Base-by-base conservation (phyloP, 2,329 filamentous ascomycete genomes). In the Xylariaceae sp. region DNA sequence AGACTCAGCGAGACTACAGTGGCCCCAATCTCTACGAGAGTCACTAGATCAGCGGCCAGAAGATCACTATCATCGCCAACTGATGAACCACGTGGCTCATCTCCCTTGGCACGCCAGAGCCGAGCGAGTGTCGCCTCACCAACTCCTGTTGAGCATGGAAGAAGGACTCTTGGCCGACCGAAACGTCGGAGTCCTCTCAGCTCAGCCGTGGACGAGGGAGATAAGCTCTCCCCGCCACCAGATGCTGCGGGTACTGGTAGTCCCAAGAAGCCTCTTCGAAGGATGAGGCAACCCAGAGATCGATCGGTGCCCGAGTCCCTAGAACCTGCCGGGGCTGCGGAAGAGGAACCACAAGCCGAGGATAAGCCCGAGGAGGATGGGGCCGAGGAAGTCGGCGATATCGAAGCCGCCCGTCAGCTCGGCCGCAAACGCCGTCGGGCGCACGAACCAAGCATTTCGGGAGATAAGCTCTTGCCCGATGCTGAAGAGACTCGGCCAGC, bases 381-480 rank as follows among this genome's bases (percentile, higher is more conserved):
- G 44, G 77, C 75, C 1, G 70, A 79, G 45, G 74, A 78, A 43
- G 71, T 80, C 14, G 65, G 69, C 36, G 72, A 65, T 2, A 55
- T 62, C 5, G 74, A 79, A 56, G 74, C 75, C 4, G 77, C 77
- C 3, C 60, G 63, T 48, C 58, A 51, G 0, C 61, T 79, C 7
- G 71, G 74, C 6, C 70, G 64, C 47, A 81, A 78, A 57, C 74
- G 76, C 1, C 69, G 66, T 2, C 71, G 75, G 60, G 2, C 77
- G 76, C 0, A 72, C 74, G 2, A 75, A 42, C 3, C 33, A 78
- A 42, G 65, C 73, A 3, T 72, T 73, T 14, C 34, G 16, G 16
- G 5, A 38, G 10, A 16, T 14, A 38, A 38, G 34, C 16, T 16
- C 11, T 71, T 71, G 0, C 66, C 66, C 12, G 61, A 54, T 3